These are phyloP conservation scores for Fusarium sp. DNA, from an alignment of 2,329 filamentous ascomycete species.

Conservation along the genomic window DNA sequence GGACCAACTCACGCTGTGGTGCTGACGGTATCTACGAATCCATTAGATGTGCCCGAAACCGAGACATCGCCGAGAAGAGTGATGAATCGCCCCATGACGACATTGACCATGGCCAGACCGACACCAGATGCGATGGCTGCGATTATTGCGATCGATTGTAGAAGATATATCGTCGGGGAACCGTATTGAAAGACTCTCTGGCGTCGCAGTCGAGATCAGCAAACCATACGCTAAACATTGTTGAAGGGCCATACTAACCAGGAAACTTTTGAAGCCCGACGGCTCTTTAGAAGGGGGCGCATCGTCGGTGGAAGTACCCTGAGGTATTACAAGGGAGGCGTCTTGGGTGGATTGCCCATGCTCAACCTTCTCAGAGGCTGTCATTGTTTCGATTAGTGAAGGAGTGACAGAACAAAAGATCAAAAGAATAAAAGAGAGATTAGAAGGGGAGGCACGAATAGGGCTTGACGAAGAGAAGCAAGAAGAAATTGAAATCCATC, in stretches of 20 bases:
- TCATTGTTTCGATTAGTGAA: not conserved
- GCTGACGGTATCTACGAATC: not conserved
- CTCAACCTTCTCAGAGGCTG: not conserved
- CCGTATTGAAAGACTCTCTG: not conserved
- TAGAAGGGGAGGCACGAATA: not conserved
- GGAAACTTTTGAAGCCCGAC: not conserved
- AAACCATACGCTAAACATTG: not conserved
- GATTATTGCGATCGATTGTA: not conserved
- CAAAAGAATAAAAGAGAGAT: not conserved
- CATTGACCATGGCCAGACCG: not conserved
- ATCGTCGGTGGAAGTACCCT: not conserved
- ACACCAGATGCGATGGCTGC: not conserved
- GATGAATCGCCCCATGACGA: not conserved
- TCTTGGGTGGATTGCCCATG: not conserved
- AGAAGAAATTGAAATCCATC: not conserved
- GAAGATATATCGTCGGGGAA: not conserved
- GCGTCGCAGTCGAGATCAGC: not conserved
- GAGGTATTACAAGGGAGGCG: no score
- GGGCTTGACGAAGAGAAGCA: not conserved
- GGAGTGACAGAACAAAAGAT: not conserved
- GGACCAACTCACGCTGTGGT: not conserved
- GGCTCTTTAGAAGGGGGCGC: not conserved
- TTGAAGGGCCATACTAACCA: not conserved
- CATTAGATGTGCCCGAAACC: not conserved
- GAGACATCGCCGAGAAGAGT: not conserved